Percentiles rank a stretch among this genome's conserved stretches.
phyloP scores from a whole-genome alignment of 75 land plant genomes.

The Sequoia sempervirens region DNA sequence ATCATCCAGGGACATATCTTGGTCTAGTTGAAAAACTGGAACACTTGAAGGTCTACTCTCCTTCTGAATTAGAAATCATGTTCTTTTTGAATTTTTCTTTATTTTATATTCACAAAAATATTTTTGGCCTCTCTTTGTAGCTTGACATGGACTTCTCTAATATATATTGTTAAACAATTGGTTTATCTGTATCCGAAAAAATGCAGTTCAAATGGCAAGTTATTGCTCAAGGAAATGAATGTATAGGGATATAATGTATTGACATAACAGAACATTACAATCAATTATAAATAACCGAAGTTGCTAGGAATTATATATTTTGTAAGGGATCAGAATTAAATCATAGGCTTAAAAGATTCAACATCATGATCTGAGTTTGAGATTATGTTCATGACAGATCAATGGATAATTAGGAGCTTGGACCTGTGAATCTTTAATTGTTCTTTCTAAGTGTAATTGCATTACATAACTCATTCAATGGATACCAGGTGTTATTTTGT shows the following conservation, averaged over 20 bases:
- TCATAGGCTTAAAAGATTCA: background rate
- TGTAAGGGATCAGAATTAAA: background rate
- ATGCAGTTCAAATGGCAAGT: background rate
- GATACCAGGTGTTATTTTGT: background rate
- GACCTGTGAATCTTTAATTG: background rate
- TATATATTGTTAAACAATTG: background rate
- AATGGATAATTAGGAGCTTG: background rate
- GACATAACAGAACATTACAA: background rate
- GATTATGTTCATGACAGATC: background rate
- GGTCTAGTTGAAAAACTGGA: slow-evolving; percentile 84
- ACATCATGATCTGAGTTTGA: background rate
- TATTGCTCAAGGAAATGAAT: background rate
- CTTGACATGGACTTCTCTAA: background rate
- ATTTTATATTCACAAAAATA: background rate
- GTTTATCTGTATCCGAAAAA: background rate
- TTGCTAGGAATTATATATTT: background rate
- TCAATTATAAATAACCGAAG: background rate
- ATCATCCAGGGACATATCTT: slow-evolving; percentile 80
- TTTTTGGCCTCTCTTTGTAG: background rate
- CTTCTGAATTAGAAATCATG: background rate
- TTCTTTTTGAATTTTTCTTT: background rate
- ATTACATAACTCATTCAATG: background rate
- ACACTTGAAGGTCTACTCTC: slow-evolving; percentile 60
- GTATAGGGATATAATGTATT: background rate
- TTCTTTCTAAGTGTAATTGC: background rate